Evolutionary conservation across 1,284 basidiomycete genomes (phyloP).

Genomic region (Malassezia equina): DNA sequence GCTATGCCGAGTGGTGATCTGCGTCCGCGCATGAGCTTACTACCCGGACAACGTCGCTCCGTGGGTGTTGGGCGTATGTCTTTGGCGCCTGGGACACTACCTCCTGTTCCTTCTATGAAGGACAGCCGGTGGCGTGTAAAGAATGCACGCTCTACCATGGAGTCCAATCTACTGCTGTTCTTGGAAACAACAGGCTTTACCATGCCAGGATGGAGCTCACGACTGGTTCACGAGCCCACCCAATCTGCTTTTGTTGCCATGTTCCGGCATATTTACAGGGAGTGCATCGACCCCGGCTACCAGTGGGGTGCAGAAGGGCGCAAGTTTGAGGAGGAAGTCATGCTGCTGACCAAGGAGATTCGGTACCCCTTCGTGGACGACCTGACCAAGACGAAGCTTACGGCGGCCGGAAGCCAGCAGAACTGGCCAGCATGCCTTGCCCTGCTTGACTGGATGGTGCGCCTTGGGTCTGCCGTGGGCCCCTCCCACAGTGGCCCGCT

Average conservation of each 20-base stretch:
- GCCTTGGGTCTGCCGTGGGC: slow-evolving; percentile 16
- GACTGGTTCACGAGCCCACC: slow-evolving; percentile 41
- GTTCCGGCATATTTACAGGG: slow-evolving; percentile 42
- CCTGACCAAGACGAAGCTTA: slow-evolving; percentile 45
- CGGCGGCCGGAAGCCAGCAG: slow-evolving; percentile 39
- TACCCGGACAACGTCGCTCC: slow-evolving; percentile 9
- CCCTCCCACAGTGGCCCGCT: slow-evolving; percentile 31
- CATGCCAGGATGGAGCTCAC: slow-evolving; percentile 33
- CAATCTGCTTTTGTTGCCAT: slow-evolving; percentile 40
- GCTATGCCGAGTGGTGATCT: neutral
- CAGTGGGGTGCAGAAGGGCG: slow-evolving; percentile 33
- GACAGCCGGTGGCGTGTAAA: slow-evolving; percentile 20
- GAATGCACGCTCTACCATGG: slow-evolving; percentile 25
- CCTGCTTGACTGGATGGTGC: slow-evolving; percentile 47
- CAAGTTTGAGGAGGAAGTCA: slow-evolving; percentile 44
- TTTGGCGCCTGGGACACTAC: slow-evolving; percentile 5
- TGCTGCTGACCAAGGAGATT: slow-evolving; percentile 39
- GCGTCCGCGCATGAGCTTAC: slow-evolving; percentile 1
- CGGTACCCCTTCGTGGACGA: slow-evolving; percentile 44
- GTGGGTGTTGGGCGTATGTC: slow-evolving; percentile 13
- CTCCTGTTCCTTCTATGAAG: slow-evolving; percentile 22
- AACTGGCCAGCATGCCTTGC: slow-evolving; percentile 45
- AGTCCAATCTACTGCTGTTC: slow-evolving; percentile 30
- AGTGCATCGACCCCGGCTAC: slow-evolving; percentile 38
- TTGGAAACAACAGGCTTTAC: slow-evolving; percentile 38